Percentiles rank a stretch among this genome's conserved stretches.
phyloP scores from a whole-genome alignment of 2,329 filamentous ascomycete genomes.

The Exophiala viscosa region DNA sequence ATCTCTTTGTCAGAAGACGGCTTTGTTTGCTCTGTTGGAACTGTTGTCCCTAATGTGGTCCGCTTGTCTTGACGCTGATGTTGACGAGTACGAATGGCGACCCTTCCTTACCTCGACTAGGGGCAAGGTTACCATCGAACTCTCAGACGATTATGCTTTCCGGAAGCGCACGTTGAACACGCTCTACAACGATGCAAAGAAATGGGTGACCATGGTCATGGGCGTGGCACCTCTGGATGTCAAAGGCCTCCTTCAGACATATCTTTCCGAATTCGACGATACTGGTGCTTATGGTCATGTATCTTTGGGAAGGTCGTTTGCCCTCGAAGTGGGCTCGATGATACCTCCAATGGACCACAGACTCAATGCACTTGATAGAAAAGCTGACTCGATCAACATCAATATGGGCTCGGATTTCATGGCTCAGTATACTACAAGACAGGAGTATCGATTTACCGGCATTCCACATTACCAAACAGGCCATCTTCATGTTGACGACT shows the following conservation, averaged over 20 bases:
- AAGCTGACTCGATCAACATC: constrained; percentile 65
- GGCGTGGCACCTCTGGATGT: constrained; percentile 86
- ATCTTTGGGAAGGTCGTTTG: constrained; percentile 88
- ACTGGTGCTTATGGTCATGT: constrained; percentile 88
- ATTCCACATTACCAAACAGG: constrained; percentile 57
- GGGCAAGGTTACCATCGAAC: constrained; percentile 75
- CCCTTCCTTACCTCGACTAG: constrained; percentile 74
- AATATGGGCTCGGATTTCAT: constrained; percentile 95
- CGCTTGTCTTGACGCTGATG: constrained; percentile 89
- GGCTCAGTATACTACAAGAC: constrained; percentile 92
- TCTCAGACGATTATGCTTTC: constrained; percentile 90
- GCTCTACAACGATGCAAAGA: constrained; percentile 70
- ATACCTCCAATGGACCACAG: constrained; percentile 85
- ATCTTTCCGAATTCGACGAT: constrained; percentile 91
- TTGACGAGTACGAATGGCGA: constrained; percentile 85
- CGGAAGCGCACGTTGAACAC: constrained; percentile 73
- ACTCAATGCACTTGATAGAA: constrained; percentile 72
- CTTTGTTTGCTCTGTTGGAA: constrained; percentile 88
- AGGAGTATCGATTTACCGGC: constrained; percentile 89
- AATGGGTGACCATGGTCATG: constrained; percentile 77
- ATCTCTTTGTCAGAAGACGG: constrained; percentile 81
- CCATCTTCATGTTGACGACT: constrained; percentile 9
- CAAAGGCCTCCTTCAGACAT: constrained; percentile 89
- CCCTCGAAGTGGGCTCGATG: constrained; percentile 81
- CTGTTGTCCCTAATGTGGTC: constrained; percentile 92